A percentile compares a stretch with the other conserved stretches of the same genome.
Conservation (phyloP, 805 yeast genomes). For the Debaryomyces hansenii region DNA sequence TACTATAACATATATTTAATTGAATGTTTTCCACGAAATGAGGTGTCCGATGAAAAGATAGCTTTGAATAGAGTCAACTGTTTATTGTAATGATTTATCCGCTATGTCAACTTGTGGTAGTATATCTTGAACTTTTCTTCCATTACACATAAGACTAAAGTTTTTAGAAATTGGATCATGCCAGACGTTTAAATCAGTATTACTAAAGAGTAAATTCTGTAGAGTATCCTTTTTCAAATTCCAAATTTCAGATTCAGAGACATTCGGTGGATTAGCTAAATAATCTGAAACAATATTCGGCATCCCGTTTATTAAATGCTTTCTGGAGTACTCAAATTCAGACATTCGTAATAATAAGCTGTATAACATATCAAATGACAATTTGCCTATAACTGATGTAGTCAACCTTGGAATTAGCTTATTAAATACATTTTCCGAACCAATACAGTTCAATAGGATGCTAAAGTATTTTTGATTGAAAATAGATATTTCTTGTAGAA, state of each 20-base stretch:
- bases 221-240: slow-evolving; percentile 20
- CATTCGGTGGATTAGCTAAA: slow-evolving; percentile 14
- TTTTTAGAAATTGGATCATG: slow-evolving; percentile 14
- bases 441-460: slow-evolving; percentile 24
- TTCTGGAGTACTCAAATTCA: slow-evolving; percentile 14
- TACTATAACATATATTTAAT: neutral
- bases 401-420: slow-evolving; percentile 10
- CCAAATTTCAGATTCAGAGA: slow-evolving; percentile 24
- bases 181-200: slow-evolving; percentile 22
- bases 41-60: neutral
- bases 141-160: slow-evolving; percentile 24
- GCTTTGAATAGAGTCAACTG: neutral
- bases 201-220: slow-evolving; percentile 18
- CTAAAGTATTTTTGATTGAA: slow-evolving; percentile 22
- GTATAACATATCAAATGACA: slow-evolving; percentile 23
- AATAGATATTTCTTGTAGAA: slow-evolving; percentile 12
- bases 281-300: slow-evolving; percentile 24
- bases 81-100: slow-evolving; percentile 17
- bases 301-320: slow-evolving; percentile 20
- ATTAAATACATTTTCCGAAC: slow-evolving; percentile 14
- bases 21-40: neutral
- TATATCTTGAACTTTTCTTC: slow-evolving; percentile 16
- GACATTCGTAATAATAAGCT: slow-evolving; percentile 21
- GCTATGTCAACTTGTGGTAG: slow-evolving; percentile 23
- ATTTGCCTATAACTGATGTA: slow-evolving; percentile 8